phyloP scores from a whole-genome alignment of 768 basidiomycete species.

The Mycena alexandri region DNA sequence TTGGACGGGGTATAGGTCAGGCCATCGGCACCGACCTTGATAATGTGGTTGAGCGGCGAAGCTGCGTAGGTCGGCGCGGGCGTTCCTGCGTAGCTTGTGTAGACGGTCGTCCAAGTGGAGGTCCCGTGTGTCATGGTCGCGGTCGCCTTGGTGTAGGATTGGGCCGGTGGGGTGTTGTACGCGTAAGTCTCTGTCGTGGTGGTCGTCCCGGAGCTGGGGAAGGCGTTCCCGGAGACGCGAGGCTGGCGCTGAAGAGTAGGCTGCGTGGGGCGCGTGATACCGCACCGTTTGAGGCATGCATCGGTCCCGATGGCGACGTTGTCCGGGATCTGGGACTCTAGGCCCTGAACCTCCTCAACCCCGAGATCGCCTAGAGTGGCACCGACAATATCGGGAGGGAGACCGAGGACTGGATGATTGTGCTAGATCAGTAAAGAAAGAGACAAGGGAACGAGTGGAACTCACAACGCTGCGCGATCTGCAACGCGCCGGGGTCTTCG shows the following conservation, averaged over 20 bases:
- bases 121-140: conserved; percentile 46
- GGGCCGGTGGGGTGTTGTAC: background rate
- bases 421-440: background rate
- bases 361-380: conserved; percentile 37
- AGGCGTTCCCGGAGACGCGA: conserved; percentile 32
- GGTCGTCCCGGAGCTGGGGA: conserved; percentile 21
- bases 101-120: conserved; percentile 42
- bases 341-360: conserved; percentile 29
- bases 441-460: conserved; percentile 2
- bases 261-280: conserved; percentile 24
- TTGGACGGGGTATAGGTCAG: conserved; percentile 35
- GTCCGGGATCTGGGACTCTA: conserved; percentile 30
- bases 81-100: conserved; percentile 38
- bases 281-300: conserved; percentile 34
- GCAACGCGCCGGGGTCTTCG: conserved; percentile 34
- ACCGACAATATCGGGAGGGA: conserved; percentile 38
- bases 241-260: conserved; percentile 30
- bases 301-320: conserved; percentile 25
- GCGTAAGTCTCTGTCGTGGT: no score
- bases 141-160: conserved; percentile 45
- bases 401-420: conserved; percentile 36
- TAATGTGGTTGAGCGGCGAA: conserved; percentile 32
- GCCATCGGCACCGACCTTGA: conserved; percentile 37
- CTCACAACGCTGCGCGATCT: conserved; percentile 39
- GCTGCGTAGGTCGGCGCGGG: conserved; percentile 11